Evolutionary conservation across 169 alveolate species (phyloP).

Genomic region (Eimeria brunetti): DNA sequence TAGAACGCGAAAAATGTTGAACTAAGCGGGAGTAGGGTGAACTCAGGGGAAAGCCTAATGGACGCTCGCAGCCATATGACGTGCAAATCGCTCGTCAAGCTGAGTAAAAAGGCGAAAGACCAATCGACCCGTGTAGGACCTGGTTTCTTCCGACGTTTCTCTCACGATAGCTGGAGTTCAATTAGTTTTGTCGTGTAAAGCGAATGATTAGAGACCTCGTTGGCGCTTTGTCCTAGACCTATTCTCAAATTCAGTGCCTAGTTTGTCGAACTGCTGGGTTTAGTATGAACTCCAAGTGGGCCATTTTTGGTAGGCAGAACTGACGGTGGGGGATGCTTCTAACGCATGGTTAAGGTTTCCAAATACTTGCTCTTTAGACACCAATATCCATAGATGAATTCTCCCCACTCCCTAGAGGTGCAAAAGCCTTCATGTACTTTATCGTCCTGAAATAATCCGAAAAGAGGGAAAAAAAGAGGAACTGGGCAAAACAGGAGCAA

Average conservation of each 20-base stretch:
- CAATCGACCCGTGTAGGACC: conserved; percentile 96
- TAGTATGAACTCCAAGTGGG: conserved; percentile 94
- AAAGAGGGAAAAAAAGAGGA: no score
- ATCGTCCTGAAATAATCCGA: no score
- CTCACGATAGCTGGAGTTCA: conserved; percentile 95
- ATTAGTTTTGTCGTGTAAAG: conserved; percentile 92
- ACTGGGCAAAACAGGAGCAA: no score
- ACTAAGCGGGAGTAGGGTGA: conserved; percentile 94
- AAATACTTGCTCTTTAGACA: conserved; percentile 94
- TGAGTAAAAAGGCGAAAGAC: conserved; percentile 96
- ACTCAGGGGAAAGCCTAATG: conserved; percentile 94
- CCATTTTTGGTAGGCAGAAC: conserved; percentile 96
- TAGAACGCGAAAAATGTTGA: conserved; percentile 96
- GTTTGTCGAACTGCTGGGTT: conserved; percentile 78
- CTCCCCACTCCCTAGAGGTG: no score
- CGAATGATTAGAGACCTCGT: conserved; percentile 94
- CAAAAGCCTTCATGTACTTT: no score
- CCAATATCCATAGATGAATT: conserved; percentile 68
- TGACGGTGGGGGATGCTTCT: conserved; percentile 97
- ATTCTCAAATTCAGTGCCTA: conserved; percentile 81
- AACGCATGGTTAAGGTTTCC: conserved; percentile 95
- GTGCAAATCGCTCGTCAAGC: conserved; percentile 95
- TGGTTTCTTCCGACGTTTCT: conserved; percentile 96
- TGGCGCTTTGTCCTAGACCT: conserved; percentile 89
- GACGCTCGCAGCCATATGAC: conserved; percentile 95